Evolutionary conservation across 1,284 basidiomycete species (phyloP), one percentile per base, ranked within the genome.

Genomic region (Vanrija pseudolonga): DNA sequence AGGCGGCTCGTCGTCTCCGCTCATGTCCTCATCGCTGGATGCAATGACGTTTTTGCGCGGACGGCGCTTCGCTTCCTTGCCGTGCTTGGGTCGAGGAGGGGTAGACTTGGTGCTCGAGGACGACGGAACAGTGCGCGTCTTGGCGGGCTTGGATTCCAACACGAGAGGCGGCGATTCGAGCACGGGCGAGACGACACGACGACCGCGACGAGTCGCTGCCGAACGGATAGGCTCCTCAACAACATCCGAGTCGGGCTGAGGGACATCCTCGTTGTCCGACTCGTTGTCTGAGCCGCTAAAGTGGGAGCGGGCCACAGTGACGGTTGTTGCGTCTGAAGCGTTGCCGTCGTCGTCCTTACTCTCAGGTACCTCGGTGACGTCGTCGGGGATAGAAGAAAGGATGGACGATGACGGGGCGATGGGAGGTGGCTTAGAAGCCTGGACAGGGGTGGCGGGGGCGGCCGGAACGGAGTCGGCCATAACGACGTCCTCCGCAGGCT

Each of bases 321-420:
- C 57, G 4, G 68, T 65, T 4, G 71, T 73, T 11, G 68, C 67
- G 36, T 70, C 67, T 0, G 67, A 68, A 18, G 60, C 60, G n/a
- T 62, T 42, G 8, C 65, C 70, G 8, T 62, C 60, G 19, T 47
- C 49, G 32, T 32, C 32, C 32, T 32, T 32, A 15, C 12, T 32
- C 32, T 45, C 42, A 3, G 32, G 32, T 19, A 22, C 20, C 12
- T 18, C 40, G 4, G 40, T 42, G 40, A 20, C 40, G 19, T 53
- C 48, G n/a, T 47, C 45, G 2, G 51, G 55, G 19, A 60, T 11
- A 3, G 58, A 60, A 2, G 58, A 60, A 6, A 60, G 55, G 1
- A 45, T 50, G 0, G 58, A 60, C 1, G 58, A 60, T 1, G 58
- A 45, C 1, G 56, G 45, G 1, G 45, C 22, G 4, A 42, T 19